Evolutionary conservation across 2,329 filamentous ascomycete genomes (phyloP).

Genomic region (Cordyceps militaris): DNA sequence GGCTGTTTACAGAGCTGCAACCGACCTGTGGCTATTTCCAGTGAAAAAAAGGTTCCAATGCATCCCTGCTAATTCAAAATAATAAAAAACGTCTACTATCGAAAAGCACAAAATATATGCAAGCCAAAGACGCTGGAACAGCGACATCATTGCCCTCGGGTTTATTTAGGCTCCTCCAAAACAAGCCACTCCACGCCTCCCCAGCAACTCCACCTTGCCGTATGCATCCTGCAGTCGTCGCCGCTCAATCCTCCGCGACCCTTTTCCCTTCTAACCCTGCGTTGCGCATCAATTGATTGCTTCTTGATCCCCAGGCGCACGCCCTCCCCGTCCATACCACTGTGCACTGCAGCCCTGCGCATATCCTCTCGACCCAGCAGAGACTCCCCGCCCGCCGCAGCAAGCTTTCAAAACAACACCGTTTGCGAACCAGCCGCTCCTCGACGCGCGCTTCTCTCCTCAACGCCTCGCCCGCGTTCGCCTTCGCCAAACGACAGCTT

Average conservation of each 20-base stretch:
- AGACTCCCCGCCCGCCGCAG: background rate
- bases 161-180: background rate
- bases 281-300: slow-evolving; percentile 11
- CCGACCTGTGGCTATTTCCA: too few species aligned
- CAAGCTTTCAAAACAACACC: background rate
- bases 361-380: background rate
- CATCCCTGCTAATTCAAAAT: background rate
- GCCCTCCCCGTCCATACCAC: background rate
- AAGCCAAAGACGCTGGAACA: background rate
- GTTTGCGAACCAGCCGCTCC: background rate
- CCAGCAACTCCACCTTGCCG: slow-evolving; percentile 5
- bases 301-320: background rate
- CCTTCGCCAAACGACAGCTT: background rate
- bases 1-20: too few species aligned
- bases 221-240: background rate
- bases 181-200: slow-evolving; percentile 2
- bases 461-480: background rate
- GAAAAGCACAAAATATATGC: background rate
- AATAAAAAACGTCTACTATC: background rate
- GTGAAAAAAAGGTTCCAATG: too few species aligned
- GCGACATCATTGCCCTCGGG: background rate
- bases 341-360: slow-evolving; percentile 5
- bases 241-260: slow-evolving; percentile 1
- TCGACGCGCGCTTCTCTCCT: background rate
- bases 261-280: background rate